These are phyloP conservation scores for Camelina laxa DNA, from an alignment of 345 rosid genomes.

Conservation along the genomic window DNA sequence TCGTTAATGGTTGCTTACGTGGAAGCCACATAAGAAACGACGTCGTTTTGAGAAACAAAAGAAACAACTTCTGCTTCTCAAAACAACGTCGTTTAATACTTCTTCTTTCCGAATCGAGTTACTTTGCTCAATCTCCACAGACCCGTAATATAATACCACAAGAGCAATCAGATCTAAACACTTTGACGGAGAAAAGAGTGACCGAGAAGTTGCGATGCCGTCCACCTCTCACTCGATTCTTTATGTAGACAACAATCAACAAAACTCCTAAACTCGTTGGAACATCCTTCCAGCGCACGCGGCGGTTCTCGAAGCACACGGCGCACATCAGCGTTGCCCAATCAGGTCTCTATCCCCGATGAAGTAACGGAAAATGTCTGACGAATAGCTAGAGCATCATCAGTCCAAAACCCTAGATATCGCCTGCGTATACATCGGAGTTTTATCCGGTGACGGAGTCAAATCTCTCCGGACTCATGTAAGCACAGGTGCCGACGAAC, in stretches of 20 bases:
- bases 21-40: no score
- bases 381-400: slow-evolving; percentile 67
- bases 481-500: slow-evolving; percentile 83
- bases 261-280: slow-evolving; percentile 66
- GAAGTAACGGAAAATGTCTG: slow-evolving; percentile 64
- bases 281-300: slow-evolving; percentile 49
- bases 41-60: no score
- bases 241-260: slow-evolving; percentile 72
- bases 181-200: slow-evolving; percentile 62
- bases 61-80: no score
- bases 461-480: slow-evolving; percentile 86
- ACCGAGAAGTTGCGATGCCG: slow-evolving; percentile 56
- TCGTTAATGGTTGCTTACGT: no score
- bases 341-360: slow-evolving; percentile 68
- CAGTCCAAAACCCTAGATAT: slow-evolving; percentile 79
- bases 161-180: not conserved
- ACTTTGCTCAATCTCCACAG: not conserved
- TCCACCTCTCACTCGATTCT: slow-evolving; percentile 66
- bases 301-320: slow-evolving; percentile 81
- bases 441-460: slow-evolving; percentile 62
- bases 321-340: slow-evolving; percentile 87
- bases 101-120: no score
- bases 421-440: slow-evolving; percentile 71
- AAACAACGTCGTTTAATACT: no score
- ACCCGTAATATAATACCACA: not conserved